Evolutionary conservation across 352 stramenopile species (phyloP).

Genomic region (Pythium phragmiticola): DNA sequence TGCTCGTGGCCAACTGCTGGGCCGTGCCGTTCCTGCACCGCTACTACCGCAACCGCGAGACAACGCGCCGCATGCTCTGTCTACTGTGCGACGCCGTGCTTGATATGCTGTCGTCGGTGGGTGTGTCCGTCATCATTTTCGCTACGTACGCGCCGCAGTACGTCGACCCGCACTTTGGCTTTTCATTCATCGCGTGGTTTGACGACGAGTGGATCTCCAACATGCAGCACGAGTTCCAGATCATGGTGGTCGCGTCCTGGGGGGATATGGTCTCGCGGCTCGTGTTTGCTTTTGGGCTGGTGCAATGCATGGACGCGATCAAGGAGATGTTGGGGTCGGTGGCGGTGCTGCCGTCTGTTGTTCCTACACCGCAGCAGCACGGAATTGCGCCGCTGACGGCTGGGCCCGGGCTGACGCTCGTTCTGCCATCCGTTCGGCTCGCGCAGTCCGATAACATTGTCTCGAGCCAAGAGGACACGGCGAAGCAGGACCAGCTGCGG

Average conservation of each 20-base stretch:
- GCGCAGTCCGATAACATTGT: neutral
- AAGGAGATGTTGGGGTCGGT: constrained; percentile 12
- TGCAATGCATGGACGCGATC: constrained; percentile 21
- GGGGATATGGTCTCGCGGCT: constrained; percentile 11
- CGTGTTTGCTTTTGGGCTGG: constrained; percentile 10
- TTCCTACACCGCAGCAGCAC: neutral
- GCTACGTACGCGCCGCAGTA: constrained; percentile 16
- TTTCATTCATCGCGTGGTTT: constrained; percentile 15
- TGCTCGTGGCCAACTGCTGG: constrained; percentile 21
- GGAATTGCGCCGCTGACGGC: neutral
- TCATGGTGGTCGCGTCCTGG: constrained; percentile 17
- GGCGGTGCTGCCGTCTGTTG: neutral
- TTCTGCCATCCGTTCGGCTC: neutral
- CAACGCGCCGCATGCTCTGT: constrained; percentile 1
- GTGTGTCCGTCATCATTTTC: constrained; percentile 12
- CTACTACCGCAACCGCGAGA: neutral
- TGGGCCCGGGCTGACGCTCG: neutral
- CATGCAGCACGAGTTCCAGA: constrained; percentile 21
- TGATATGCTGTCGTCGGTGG: constrained; percentile 19
- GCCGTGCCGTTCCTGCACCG: constrained; percentile 1
- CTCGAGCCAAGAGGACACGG: neutral
- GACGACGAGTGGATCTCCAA: constrained; percentile 15
- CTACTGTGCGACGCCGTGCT: constrained; percentile 17
- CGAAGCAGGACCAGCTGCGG: neutral
- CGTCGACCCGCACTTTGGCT: constrained; percentile 14